phyloP scores from a whole-genome alignment of 495 filamentous ascomycete genomes.

The Aspergillus biplanus region DNA sequence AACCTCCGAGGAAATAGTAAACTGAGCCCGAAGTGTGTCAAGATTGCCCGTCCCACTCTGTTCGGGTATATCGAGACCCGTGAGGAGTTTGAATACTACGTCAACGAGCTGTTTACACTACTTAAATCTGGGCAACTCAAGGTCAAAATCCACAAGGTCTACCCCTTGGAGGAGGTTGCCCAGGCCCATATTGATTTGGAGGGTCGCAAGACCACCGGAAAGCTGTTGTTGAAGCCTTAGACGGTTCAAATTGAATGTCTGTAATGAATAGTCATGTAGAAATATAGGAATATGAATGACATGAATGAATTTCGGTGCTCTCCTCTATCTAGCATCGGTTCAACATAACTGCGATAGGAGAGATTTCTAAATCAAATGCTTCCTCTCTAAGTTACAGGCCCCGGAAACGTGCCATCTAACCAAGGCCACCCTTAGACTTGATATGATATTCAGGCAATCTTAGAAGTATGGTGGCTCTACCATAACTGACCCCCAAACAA shows the following conservation, averaged over 20 bases:
- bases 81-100: constrained; percentile 76
- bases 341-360: too few relatives aligned
- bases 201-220: constrained; percentile 81
- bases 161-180: constrained; percentile 76
- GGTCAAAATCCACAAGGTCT: constrained; percentile 76
- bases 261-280: constrained; percentile 2
- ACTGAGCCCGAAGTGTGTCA: constrained; percentile 79
- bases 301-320: neutral
- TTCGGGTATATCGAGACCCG: constrained; percentile 74
- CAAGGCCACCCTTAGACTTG: too few relatives aligned
- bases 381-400: too few relatives aligned
- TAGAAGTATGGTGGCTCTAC: too few relatives aligned
- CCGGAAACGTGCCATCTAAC: too few relatives aligned
- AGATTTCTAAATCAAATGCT: too few relatives aligned
- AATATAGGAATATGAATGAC: neutral
- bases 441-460: too few relatives aligned
- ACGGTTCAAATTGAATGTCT: neutral
- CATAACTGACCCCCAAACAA: too few relatives aligned
- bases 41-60: constrained; percentile 74
- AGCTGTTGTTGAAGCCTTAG: constrained; percentile 53
- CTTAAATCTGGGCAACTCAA: constrained; percentile 70
- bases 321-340: too few relatives aligned
- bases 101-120: constrained; percentile 72
- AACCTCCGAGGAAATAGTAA: constrained; percentile 28
- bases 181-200: constrained; percentile 83